phyloP scores from a whole-genome alignment of 805 yeast species.

The Wickerhamomyces xylosicus region DNA sequence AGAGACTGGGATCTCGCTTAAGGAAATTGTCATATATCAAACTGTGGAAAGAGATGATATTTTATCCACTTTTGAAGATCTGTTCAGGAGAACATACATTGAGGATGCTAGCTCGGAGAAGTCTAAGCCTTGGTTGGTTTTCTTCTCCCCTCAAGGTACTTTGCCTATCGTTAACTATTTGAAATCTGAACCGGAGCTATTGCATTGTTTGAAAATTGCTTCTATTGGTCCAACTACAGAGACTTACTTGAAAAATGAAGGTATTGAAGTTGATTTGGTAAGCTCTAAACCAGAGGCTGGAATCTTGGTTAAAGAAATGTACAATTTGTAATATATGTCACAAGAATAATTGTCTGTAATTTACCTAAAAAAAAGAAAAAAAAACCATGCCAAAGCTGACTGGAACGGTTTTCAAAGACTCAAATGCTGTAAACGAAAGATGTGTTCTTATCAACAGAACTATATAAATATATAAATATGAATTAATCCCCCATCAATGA shows the following conservation, averaged over 20 bases:
- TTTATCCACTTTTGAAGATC: constrained; percentile 10
- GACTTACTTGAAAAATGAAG: constrained; percentile 40
- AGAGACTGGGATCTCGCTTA: constrained; percentile 31
- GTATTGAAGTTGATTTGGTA: constrained; percentile 49
- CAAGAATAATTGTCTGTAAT: background rate
- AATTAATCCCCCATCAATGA: too few relatives aligned
- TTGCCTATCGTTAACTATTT: constrained; percentile 43
- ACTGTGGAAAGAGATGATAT: constrained; percentile 46
- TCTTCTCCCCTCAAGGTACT: constrained; percentile 90
- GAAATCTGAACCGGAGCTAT: constrained; percentile 8
- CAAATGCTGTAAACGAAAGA: too few relatives aligned
- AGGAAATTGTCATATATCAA: constrained; percentile 59
- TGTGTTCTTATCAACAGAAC: too few relatives aligned
- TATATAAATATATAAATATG: too few relatives aligned
- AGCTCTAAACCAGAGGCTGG: constrained; percentile 66
- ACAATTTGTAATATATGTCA: too few relatives aligned
- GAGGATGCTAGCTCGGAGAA: constrained; percentile 14
- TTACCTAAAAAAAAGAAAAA: background rate
- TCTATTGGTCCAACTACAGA: constrained; percentile 93
- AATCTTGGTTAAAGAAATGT: constrained; percentile 33
- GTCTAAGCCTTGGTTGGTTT: constrained; percentile 53
- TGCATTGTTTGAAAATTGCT: constrained; percentile 37
- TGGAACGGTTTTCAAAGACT: too few relatives aligned
- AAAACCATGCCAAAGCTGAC: too few relatives aligned
- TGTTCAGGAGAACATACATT: constrained; percentile 22